Evolutionary conservation across 768 basidiomycete species (phyloP).

Genomic region (Obba rivulosa): DNA sequence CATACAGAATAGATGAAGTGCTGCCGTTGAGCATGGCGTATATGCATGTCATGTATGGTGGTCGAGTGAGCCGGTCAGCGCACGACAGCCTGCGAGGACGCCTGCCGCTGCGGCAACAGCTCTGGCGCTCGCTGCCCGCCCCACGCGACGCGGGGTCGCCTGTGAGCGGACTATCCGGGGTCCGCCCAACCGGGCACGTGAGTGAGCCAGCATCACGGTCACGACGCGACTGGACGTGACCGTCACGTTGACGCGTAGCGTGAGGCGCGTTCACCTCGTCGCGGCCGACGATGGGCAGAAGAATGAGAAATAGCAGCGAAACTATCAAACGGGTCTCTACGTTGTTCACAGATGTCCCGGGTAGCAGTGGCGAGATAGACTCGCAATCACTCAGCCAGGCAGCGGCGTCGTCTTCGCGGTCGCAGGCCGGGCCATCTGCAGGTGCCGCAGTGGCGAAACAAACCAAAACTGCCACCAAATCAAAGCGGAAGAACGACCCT

Average conservation of each 20-base stretch:
- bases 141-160: not conserved
- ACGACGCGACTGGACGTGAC: constrained; percentile 1
- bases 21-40: constrained; percentile 26
- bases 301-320: constrained; percentile 8
- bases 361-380: no score
- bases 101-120: not conserved
- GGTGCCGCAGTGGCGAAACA: no score
- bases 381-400: no score
- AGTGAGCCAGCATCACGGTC: constrained; percentile 1
- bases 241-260: constrained; percentile 6
- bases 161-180: not conserved
- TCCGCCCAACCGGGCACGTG: not conserved
- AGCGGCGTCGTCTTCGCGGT: no score
- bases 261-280: constrained; percentile 2
- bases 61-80: not conserved
- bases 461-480: not conserved
- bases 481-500: constrained; percentile 7
- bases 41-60: constrained; percentile 25
- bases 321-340: constrained; percentile 1
- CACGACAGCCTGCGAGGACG: not conserved
- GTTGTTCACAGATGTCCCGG: no score
- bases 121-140: not conserved
- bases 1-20: constrained; percentile 26
- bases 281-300: constrained; percentile 8
- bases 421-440: no score